Percentiles rank a stretch among this genome's conserved stretches.
Conservation (phyloP, 2,329 filamentous ascomycete species). For the Pseudogymnoascus sp. region DNA sequence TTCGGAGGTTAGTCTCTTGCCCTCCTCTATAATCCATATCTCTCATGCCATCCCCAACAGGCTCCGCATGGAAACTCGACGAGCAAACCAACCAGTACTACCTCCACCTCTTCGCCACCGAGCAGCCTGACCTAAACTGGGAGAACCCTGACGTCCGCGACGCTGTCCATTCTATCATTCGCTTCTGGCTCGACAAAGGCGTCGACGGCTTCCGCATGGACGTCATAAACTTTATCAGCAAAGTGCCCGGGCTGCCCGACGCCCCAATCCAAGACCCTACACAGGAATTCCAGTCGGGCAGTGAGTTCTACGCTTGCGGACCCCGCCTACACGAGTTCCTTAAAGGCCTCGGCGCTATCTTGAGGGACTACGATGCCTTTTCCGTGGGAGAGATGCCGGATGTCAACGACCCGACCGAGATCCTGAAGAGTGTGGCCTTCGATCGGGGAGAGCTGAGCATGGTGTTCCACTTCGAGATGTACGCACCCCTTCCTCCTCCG, state of each 20-base stretch:
- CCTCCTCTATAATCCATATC: conserved; percentile 19
- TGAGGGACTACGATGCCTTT: conserved; percentile 42
- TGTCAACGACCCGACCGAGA: conserved; percentile 40
- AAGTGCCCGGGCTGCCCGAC: conserved; percentile 51
- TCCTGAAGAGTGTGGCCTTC: conserved; percentile 46
- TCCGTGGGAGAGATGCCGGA: conserved; percentile 45
- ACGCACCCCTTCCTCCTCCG: conserved; percentile 19
- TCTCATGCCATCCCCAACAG: conserved; percentile 9
- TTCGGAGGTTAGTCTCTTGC: conserved; percentile 39
- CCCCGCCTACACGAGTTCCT: conserved; percentile 51
- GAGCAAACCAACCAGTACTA: conserved; percentile 46
- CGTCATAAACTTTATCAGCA: conserved; percentile 61
- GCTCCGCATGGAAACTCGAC: conserved; percentile 46
- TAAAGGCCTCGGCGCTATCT: conserved; percentile 39
- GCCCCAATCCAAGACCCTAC: conserved; percentile 34
- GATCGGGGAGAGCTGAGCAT: conserved; percentile 58
- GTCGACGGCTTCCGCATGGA: conserved; percentile 57
- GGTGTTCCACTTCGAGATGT: conserved; percentile 67
- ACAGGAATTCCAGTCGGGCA: conserved; percentile 42
- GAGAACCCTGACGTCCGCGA: conserved; percentile 58
- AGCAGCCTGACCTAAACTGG: conserved; percentile 78
- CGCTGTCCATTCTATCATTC: conserved; percentile 63
- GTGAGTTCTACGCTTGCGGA: conserved; percentile 43
- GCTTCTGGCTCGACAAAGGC: conserved; percentile 64
- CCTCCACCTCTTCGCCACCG: conserved; percentile 55